Conservation (phyloP, 192 early-diverging fungal species). For the Coemansia sp. region DNA sequence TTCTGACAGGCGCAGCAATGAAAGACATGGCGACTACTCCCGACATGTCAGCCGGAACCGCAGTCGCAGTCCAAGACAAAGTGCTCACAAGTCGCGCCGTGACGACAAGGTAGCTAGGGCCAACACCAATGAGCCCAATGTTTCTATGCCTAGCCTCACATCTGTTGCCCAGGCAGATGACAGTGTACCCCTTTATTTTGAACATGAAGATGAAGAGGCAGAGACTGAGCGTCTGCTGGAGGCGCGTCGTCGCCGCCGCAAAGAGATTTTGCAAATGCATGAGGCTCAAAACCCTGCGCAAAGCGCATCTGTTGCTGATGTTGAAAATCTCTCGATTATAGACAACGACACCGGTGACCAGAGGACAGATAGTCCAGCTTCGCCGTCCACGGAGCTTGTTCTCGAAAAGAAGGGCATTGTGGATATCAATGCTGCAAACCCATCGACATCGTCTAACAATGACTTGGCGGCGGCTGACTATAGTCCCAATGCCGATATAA, state of each 20-base stretch:
- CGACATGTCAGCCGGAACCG: neutral
- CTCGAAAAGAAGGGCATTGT: conserved; percentile 34
- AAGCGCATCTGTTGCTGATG: conserved; percentile 21
- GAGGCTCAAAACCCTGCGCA: conserved; percentile 51
- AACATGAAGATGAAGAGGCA: conserved; percentile 56
- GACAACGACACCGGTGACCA: neutral
- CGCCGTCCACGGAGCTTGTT: conserved; percentile 6
- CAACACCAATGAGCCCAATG: neutral
- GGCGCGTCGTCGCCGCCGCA: conserved; percentile 76
- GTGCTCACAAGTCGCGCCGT: neutral
- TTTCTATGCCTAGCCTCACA: neutral
- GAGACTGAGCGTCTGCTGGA: conserved; percentile 83
- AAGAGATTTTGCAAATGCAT: conserved; percentile 73
- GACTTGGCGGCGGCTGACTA: conserved; percentile 73
- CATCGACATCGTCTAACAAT: conserved; percentile 11
- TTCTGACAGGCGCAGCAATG: neutral
- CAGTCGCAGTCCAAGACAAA: neutral
- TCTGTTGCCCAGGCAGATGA: neutral
- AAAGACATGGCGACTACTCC: neutral
- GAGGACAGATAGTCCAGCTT: neutral
- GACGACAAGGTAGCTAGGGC: conserved; percentile 5
- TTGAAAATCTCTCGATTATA: conserved; percentile 4
- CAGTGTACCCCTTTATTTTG: neutral
- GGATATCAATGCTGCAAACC: conserved; percentile 9
- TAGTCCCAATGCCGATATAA: conserved; percentile 72